Percentiles rank a stretch among this genome's conserved stretches.
Conservation (phyloP, 2,329 filamentous ascomycete species). For the Alternaria atra region DNA sequence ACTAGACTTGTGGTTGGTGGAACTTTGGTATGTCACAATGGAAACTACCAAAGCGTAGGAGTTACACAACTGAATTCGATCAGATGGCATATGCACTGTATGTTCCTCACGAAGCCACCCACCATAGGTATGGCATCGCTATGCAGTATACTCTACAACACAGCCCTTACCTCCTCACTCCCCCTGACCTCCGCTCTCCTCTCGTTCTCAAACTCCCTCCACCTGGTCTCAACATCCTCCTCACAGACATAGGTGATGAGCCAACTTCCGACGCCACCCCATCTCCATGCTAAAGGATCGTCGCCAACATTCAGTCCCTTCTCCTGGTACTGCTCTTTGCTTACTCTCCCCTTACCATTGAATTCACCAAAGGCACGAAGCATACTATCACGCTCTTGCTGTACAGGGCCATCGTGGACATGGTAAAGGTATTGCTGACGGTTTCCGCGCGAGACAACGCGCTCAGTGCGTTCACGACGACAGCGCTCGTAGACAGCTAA, state of each 20-base stretch:
- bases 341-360: constrained; percentile 38
- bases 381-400: constrained; percentile 60
- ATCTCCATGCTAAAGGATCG: constrained; percentile 51
- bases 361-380: constrained; percentile 39
- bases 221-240: constrained; percentile 43
- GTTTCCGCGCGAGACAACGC: constrained; percentile 68
- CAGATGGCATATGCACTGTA: too few relatives aligned
- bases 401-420: constrained; percentile 66
- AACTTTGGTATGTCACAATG: not conserved
- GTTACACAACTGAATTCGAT: too few relatives aligned
- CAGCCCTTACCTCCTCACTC: constrained; percentile 26
- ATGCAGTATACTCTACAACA: constrained; percentile 22
- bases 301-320: constrained; percentile 34
- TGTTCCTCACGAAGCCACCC: not conserved
- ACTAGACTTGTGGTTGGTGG: not conserved
- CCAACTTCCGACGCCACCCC: constrained; percentile 48
- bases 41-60: not conserved
- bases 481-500: constrained; percentile 65
- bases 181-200: not conserved
- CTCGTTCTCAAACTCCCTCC: constrained; percentile 33
- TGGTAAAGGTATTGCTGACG: constrained; percentile 70
- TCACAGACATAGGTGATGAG: constrained; percentile 48
- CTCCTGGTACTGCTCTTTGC: constrained; percentile 26
- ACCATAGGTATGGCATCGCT: not conserved
- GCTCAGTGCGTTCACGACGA: constrained; percentile 66